Evolutionary conservation across 306 rosid genomes (phyloP).

Genomic region (Sechiopsis laciniata): DNA sequence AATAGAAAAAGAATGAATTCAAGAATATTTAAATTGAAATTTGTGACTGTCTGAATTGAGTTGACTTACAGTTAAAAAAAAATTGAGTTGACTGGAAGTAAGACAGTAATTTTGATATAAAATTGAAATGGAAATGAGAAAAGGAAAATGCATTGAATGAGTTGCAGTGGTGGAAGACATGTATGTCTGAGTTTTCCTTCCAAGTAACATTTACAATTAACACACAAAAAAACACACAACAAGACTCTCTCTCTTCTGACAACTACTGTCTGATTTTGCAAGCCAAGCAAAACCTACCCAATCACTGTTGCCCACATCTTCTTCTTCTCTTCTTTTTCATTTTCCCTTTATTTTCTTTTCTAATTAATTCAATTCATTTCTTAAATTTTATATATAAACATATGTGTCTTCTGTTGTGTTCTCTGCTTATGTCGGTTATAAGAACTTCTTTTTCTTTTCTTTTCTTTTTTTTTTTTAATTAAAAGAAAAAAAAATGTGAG

Average conservation of each 20-base stretch:
- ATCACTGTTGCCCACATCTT: slow-evolving; percentile 22
- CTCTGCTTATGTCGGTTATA: slow-evolving; percentile 36
- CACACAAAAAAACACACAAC: background rate
- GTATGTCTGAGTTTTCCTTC: slow-evolving; percentile 20
- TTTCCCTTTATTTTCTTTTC: background rate
- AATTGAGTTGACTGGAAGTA: too few relatives aligned
- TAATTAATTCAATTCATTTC: background rate
- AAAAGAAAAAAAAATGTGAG: background rate
- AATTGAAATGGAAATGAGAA: background rate
- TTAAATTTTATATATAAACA: background rate
- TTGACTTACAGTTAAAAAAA: too few relatives aligned
- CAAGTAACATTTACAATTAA: slow-evolving; percentile 1
- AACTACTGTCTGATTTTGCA: background rate
- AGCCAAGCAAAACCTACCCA: slow-evolving; percentile 17
- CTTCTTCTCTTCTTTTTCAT: background rate
- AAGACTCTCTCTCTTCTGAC: slow-evolving; percentile 17
- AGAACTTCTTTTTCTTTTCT: background rate
- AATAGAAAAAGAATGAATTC: too few relatives aligned
- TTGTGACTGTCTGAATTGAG: too few relatives aligned
- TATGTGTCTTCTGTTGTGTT: slow-evolving; percentile 20
- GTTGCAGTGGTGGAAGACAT: slow-evolving; percentile 1
- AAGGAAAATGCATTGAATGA: slow-evolving; percentile 7
- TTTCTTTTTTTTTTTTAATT: background rate
- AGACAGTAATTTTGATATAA: too few relatives aligned
- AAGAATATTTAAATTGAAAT: too few relatives aligned